A percentile compares a stretch with the other conserved stretches of the same genome.
phyloP scores from a whole-genome alignment of 148 eudicot genomes.

The Persicaria tinctoria region DNA sequence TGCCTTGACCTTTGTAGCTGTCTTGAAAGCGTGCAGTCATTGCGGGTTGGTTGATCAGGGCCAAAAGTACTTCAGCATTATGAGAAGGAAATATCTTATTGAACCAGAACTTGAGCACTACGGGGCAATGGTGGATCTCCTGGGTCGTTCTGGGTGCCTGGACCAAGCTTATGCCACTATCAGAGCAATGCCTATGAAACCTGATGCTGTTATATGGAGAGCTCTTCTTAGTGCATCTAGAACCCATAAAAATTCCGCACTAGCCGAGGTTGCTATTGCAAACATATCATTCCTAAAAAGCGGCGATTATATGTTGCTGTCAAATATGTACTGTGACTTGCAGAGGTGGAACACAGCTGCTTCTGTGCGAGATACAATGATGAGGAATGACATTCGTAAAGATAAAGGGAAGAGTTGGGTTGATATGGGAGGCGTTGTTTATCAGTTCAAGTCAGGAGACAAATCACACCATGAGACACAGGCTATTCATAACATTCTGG shows the following conservation, averaged over 20 bases:
- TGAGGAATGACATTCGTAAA: conserved; percentile 35
- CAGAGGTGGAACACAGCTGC: conserved; percentile 45
- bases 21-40: conserved; percentile 56
- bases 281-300: conserved; percentile 40
- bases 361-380: conserved; percentile 28
- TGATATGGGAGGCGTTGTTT: conserved; percentile 41
- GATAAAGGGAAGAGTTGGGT: conserved; percentile 62
- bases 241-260: conserved; percentile 31
- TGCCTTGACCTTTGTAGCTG: conserved; percentile 47
- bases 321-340: conserved; percentile 52
- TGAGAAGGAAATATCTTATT: conserved; percentile 32
- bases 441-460: conserved; percentile 51
- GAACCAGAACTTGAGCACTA: conserved; percentile 61
- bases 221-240: conserved; percentile 63
- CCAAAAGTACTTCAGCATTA: conserved; percentile 38
- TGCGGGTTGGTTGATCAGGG: conserved; percentile 55
- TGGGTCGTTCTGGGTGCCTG: conserved; percentile 46
- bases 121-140: conserved; percentile 70
- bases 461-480: conserved; percentile 38
- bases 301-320: conserved; percentile 59
- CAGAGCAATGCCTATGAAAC: conserved; percentile 53
- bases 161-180: conserved; percentile 59
- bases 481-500: conserved; percentile 37
- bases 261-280: conserved; percentile 40
- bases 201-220: conserved; percentile 67